A percentile compares a stretch with the other conserved stretches of the same genome.
These are phyloP conservation scores for Geotrichum histeridarum DNA, from an alignment of 1,139 yeast species.

Conservation along the genomic window DNA sequence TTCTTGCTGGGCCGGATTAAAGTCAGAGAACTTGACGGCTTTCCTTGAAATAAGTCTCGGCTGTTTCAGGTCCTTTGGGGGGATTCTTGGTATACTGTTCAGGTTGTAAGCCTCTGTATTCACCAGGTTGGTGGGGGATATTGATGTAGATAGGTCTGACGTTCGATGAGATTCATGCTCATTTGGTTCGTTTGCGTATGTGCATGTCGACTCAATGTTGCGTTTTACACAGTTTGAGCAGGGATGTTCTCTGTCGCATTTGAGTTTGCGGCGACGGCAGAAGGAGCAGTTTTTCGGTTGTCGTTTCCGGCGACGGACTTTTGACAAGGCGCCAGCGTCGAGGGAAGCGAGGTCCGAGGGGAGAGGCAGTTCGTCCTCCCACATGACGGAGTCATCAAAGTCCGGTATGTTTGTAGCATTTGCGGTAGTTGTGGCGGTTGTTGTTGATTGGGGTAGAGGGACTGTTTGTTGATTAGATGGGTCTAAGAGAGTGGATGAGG, in stretches of 20 bases:
- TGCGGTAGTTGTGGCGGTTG: not conserved
- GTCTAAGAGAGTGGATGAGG: not conserved
- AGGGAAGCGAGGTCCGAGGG: not conserved
- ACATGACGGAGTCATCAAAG: not conserved
- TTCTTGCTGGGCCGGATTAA: not conserved
- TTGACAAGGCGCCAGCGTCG: not conserved
- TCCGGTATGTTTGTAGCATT: not conserved
- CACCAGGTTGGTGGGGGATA: not conserved
- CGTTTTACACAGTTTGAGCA: conserved; percentile 35
- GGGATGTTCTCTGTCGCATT: conserved; percentile 37
- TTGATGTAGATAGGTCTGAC: not conserved
- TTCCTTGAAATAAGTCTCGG: not conserved
- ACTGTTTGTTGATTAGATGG: not conserved
- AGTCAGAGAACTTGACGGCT: conserved; percentile 14
- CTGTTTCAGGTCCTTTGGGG: not conserved
- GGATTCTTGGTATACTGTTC: not conserved
- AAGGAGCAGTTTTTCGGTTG: conserved; percentile 33
- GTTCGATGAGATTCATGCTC: not conserved
- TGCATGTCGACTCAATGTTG: conserved; percentile 29
- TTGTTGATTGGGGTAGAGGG: not conserved
- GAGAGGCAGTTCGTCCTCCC: not conserved
- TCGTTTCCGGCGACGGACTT: conserved; percentile 23
- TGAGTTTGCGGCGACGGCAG: conserved; percentile 36
- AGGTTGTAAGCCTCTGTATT: not conserved
- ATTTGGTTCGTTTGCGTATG: conserved; percentile 22